Conservation (phyloP, 2,329 filamentous ascomycete genomes). For the Colletotrichum lindemuthianum region DNA sequence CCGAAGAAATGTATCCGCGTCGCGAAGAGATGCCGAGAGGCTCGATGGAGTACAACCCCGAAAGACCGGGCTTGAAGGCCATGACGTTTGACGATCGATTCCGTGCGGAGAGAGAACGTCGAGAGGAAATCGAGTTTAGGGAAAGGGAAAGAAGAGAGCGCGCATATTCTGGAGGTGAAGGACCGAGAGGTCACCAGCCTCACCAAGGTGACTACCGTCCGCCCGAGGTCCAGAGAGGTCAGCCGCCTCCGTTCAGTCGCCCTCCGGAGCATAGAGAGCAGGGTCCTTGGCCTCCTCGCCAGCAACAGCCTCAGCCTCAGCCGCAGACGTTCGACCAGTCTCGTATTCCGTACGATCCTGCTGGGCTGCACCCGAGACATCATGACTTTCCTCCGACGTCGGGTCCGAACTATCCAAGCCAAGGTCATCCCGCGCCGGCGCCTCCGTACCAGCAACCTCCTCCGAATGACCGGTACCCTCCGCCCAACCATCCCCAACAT, state of each 20-base stretch:
- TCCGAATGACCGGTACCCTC: conserved; percentile 52
- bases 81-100: conserved; percentile 64
- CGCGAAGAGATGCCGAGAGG: conserved; percentile 56
- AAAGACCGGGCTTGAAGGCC: conserved; percentile 56
- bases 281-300: conserved; percentile 43
- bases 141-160: conserved; percentile 57
- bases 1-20: conserved; percentile 57
- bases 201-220: conserved; percentile 59
- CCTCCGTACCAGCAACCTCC: conserved; percentile 41
- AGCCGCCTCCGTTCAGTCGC: conserved; percentile 53
- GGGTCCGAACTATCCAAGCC: conserved; percentile 49
- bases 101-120: conserved; percentile 58
- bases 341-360: conserved; percentile 54
- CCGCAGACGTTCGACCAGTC: conserved; percentile 53
- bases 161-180: conserved; percentile 60
- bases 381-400: conserved; percentile 61
- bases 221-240: conserved; percentile 45
- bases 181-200: conserved; percentile 54
- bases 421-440: conserved; percentile 44
- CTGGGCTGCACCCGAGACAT: conserved; percentile 52
- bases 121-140: conserved; percentile 55
- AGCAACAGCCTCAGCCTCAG: not conserved
- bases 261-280: conserved; percentile 54
- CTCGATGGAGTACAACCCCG: conserved; percentile 62
- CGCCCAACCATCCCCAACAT: conserved; percentile 43